Evolutionary conservation across 495 filamentous ascomycete species (phyloP).

Genomic region (Penicillium coffeae): DNA sequence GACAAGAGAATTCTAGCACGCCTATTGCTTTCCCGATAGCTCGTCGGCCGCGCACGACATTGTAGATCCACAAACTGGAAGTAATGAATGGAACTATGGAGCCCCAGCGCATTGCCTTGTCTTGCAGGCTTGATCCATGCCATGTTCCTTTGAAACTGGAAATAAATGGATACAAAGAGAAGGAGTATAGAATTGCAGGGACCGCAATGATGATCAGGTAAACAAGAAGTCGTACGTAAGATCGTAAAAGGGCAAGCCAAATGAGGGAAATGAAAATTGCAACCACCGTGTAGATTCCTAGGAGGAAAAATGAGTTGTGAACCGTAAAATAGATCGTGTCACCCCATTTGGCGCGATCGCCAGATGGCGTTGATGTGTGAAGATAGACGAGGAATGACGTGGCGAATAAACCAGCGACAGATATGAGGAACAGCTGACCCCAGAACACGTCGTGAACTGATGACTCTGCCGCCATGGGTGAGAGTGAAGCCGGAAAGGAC

Average conservation of each 20-base stretch:
- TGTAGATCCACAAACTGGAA: slow-evolving; percentile 74
- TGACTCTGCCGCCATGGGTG: slow-evolving; percentile 50
- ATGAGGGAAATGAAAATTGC: slow-evolving; percentile 80
- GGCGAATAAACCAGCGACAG: slow-evolving; percentile 73
- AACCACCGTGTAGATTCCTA: slow-evolving; percentile 88
- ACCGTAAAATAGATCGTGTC: slow-evolving; percentile 94
- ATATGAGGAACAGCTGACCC: slow-evolving; percentile 85
- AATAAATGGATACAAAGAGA: slow-evolving; percentile 86
- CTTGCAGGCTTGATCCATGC: slow-evolving; percentile 71
- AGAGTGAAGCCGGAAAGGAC: slow-evolving; percentile 39
- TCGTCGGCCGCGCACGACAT: slow-evolving; percentile 72
- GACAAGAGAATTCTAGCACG: slow-evolving; percentile 86
- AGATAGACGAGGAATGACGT: slow-evolving; percentile 85
- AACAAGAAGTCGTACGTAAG: slow-evolving; percentile 78
- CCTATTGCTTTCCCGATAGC: slow-evolving; percentile 74
- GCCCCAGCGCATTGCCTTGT: slow-evolving; percentile 84
- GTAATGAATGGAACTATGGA: slow-evolving; percentile 72
- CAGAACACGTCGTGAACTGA: slow-evolving; percentile 83
- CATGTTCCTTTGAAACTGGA: slow-evolving; percentile 76
- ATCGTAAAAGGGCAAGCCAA: slow-evolving; percentile 85
- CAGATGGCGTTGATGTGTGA: slow-evolving; percentile 68
- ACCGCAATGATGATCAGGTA: slow-evolving; percentile 76
- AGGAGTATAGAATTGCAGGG: slow-evolving; percentile 77
- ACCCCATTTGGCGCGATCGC: slow-evolving; percentile 61
- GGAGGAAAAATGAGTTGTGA: slow-evolving; percentile 78